phyloP scores from a whole-genome alignment of 164 flowering plant species.

The Pachysandra terminalis region DNA sequence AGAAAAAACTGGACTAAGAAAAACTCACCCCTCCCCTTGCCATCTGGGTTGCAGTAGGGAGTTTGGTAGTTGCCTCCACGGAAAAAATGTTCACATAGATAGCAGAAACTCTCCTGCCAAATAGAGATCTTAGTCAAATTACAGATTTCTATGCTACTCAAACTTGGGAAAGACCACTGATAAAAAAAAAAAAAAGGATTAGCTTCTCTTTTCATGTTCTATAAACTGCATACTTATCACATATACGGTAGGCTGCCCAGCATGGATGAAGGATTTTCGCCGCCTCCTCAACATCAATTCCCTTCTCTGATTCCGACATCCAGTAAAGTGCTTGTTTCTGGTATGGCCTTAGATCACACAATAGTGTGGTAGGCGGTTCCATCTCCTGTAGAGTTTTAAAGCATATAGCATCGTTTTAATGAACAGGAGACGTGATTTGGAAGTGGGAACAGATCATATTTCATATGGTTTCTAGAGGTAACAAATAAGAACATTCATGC shows the following conservation, averaged over 20 bases:
- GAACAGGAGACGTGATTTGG: no score
- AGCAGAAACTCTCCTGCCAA: slow-evolving; percentile 61
- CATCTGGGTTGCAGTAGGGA: slow-evolving; percentile 62
- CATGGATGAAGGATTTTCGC: slow-evolving; percentile 74
- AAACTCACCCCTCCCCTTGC: slow-evolving; percentile 81
- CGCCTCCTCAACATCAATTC: slow-evolving; percentile 58
- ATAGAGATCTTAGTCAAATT: slow-evolving; percentile 3
- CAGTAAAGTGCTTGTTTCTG: slow-evolving; percentile 84
- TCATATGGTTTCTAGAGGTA: neutral
- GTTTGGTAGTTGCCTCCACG: slow-evolving; percentile 68
- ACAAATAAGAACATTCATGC: no score
- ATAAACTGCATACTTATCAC: slow-evolving; percentile 53
- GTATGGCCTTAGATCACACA: slow-evolving; percentile 62
- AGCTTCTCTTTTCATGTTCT: neutral
- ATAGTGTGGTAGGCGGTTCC: slow-evolving; percentile 65
- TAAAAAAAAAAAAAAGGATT: neutral
- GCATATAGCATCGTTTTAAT: neutral
- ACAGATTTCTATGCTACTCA: neutral
- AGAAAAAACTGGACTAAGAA: neutral
- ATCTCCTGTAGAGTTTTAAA: slow-evolving; percentile 45
- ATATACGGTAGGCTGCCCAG: slow-evolving; percentile 67
- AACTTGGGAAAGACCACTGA: no score
- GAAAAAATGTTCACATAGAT: slow-evolving; percentile 69
- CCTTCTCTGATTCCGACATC: slow-evolving; percentile 74
- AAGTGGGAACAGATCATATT: no score